A percentile compares a stretch with the other conserved stretches of the same genome.
phyloP scores from a whole-genome alignment of 2,329 filamentous ascomycete species.

The Cladosporium sphaerospermum region DNA sequence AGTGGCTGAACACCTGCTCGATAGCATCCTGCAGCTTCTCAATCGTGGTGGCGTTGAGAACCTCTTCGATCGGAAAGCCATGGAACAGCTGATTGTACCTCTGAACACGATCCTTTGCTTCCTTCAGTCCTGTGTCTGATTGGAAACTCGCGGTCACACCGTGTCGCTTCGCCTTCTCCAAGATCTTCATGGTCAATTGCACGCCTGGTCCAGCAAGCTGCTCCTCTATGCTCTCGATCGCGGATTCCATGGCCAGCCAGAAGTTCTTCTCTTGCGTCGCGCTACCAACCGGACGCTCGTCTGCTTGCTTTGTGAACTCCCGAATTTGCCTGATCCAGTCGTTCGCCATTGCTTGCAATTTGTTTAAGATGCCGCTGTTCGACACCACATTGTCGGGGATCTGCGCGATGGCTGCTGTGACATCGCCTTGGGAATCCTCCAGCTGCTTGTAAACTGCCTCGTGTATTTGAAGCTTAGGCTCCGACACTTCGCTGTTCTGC shows the following conservation, averaged over 20 bases:
- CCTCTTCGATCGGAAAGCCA: slow-evolving; percentile 91
- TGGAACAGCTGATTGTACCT: slow-evolving; percentile 99
- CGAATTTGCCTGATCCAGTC: slow-evolving; percentile 99
- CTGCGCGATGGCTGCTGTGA: slow-evolving; percentile 68
- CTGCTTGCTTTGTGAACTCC: slow-evolving; percentile 86
- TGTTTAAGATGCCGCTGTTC: slow-evolving; percentile 89
- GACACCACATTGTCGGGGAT: slow-evolving; percentile 71
- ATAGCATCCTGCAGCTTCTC: slow-evolving; percentile 85
- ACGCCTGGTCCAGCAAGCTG: slow-evolving; percentile 88
- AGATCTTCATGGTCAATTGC: slow-evolving; percentile 81
- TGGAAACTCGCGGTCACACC: slow-evolving; percentile 96
- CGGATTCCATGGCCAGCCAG: slow-evolving; percentile 95
- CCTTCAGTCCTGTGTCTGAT: slow-evolving; percentile 90
- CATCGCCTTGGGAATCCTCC: slow-evolving; percentile 61
- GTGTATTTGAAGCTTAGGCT: slow-evolving; percentile 80
- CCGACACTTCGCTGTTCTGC: slow-evolving; percentile 96
- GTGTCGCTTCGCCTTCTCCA: slow-evolving; percentile 96
- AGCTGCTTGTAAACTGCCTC: slow-evolving; percentile 80
- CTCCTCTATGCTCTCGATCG: slow-evolving; percentile 82
- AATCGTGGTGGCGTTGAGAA: slow-evolving; percentile 85
- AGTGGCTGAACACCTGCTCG: slow-evolving; percentile 80
- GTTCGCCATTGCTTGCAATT: slow-evolving; percentile 87
- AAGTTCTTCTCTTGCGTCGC: slow-evolving; percentile 98
- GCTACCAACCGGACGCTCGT: slow-evolving; percentile 70
- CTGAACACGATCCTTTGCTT: slow-evolving; percentile 91